Conservation (phyloP, 148 eudicot species). For the Rhododendron henanense region DNA sequence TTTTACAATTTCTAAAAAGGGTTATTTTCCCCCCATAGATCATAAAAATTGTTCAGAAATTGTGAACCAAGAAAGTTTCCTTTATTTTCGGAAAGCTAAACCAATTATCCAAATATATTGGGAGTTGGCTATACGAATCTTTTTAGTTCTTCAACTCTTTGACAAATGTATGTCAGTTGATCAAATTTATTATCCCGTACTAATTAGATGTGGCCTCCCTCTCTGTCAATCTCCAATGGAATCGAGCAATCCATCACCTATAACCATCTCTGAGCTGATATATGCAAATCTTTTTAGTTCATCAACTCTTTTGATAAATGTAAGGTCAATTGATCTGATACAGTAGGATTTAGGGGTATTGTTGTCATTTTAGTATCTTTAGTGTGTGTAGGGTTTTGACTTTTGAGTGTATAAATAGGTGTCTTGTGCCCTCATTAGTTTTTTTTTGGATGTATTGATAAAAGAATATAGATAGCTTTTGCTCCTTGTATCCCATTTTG, state of each 20-base stretch:
- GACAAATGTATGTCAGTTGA: background rate
- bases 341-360: too few species aligned
- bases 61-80: background rate
- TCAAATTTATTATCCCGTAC: background rate
- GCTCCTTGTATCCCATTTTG: too few species aligned
- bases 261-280: background rate
- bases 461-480: too few species aligned
- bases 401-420: too few species aligned
- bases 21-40: background rate
- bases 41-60: background rate
- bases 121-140: background rate
- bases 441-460: too few species aligned
- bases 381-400: too few species aligned
- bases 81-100: background rate
- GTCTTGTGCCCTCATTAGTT: too few species aligned
- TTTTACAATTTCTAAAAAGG: background rate
- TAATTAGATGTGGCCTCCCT: background rate
- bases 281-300: too few species aligned
- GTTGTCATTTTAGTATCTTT: too few species aligned
- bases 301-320: too few species aligned
- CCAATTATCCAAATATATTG: background rate
- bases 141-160: background rate
- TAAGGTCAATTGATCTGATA: too few species aligned
- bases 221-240: background rate
- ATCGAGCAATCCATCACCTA: background rate